Conservation (phyloP, 805 yeast genomes). For the Saccharomycopsis fibuligera region DNA sequence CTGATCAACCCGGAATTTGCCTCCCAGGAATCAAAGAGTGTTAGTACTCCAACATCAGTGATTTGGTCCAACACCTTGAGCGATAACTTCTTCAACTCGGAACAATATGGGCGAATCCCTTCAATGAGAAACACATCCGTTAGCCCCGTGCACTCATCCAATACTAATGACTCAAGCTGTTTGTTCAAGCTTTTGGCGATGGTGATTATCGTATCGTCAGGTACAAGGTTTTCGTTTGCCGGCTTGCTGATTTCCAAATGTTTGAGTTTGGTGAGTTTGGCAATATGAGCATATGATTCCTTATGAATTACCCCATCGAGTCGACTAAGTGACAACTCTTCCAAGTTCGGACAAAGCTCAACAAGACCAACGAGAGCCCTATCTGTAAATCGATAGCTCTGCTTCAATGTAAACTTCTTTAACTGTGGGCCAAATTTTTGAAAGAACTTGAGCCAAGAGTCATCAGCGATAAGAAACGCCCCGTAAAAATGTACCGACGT, state of each 20-base stretch:
- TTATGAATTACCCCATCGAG: slow-evolving; percentile 64
- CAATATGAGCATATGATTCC: slow-evolving; percentile 54
- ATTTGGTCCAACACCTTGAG: slow-evolving; percentile 54
- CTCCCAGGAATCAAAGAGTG: slow-evolving; percentile 52
- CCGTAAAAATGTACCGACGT: slow-evolving; percentile 70
- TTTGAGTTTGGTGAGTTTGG: slow-evolving; percentile 49
- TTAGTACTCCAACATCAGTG: slow-evolving; percentile 59
- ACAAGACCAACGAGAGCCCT: slow-evolving; percentile 57
- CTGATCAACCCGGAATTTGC: slow-evolving; percentile 51
- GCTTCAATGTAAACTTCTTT: slow-evolving; percentile 54
- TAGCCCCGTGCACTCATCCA: slow-evolving; percentile 70
- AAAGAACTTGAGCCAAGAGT: slow-evolving; percentile 73
- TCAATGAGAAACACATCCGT: slow-evolving; percentile 57
- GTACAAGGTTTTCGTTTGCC: slow-evolving; percentile 52
- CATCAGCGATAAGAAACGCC: slow-evolving; percentile 74
- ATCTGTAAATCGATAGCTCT: slow-evolving; percentile 78
- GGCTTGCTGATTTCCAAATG: slow-evolving; percentile 68
- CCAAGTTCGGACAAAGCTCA: slow-evolving; percentile 55
- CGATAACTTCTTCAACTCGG: slow-evolving; percentile 51
- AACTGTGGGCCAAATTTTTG: slow-evolving; percentile 49
- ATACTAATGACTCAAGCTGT: slow-evolving; percentile 45
- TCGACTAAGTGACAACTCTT: slow-evolving; percentile 54
- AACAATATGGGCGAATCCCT: slow-evolving; percentile 55
- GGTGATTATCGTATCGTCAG: slow-evolving; percentile 60
- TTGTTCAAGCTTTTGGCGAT: slow-evolving; percentile 58